Conservation (phyloP, 345 rosid species). For the Passiflora organensis region DNA sequence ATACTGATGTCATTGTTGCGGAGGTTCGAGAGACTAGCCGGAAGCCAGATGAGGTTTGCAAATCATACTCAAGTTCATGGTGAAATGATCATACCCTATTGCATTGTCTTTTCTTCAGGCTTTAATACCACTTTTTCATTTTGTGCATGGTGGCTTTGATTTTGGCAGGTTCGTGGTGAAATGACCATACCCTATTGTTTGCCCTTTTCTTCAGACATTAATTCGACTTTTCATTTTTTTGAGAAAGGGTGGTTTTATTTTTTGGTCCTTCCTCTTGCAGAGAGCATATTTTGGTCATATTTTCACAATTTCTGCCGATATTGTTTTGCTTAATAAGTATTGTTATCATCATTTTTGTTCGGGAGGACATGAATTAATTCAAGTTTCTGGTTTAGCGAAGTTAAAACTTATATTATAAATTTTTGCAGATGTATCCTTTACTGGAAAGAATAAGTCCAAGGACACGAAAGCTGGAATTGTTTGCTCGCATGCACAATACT, state of each 20-base stretch:
- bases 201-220: neutral
- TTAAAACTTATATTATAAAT: neutral
- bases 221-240: neutral
- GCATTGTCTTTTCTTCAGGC: neutral
- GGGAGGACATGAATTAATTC: neutral
- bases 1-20: conserved; percentile 95
- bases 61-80: neutral
- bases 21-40: conserved; percentile 99
- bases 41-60: conserved; percentile 96
- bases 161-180: neutral
- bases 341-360: neutral
- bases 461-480: conserved; percentile 89
- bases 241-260: too few species aligned
- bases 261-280: too few species aligned
- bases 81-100: neutral
- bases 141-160: too few species aligned
- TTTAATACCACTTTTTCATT: neutral
- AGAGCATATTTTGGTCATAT: too few species aligned
- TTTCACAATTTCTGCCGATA: too few species aligned
- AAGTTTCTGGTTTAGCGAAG: neutral
- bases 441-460: conserved; percentile 96
- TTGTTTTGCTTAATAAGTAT: too few species aligned
- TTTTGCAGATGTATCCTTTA: conserved; percentile 87
- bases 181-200: neutral
- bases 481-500: conserved; percentile 99